Evolutionary conservation across 2,329 filamentous ascomycete genomes (phyloP).

Genomic region (Diplodia scrobiculata): DNA sequence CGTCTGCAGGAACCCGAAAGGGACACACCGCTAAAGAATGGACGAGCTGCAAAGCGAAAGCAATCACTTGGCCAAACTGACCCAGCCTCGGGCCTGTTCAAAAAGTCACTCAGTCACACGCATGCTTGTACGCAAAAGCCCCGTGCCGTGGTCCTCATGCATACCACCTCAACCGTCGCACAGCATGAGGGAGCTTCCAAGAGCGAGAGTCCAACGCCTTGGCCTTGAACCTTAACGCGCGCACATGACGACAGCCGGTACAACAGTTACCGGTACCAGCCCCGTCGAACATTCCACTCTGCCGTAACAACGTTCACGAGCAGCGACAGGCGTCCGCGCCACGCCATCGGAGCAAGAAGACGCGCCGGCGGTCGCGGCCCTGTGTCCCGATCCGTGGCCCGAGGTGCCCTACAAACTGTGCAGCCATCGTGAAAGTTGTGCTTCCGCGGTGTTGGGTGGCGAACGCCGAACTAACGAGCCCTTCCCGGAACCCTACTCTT

Average conservation of each 20-base stretch:
- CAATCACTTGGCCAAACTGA: not conserved
- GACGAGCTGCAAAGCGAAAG: not conserved
- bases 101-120: not conserved
- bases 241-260: constrained; percentile 10
- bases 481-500: too few species aligned
- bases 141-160: not conserved
- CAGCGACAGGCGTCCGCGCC: not conserved
- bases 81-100: not conserved
- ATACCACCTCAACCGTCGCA: constrained; percentile 1
- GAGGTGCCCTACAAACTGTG: not conserved
- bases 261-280: not conserved
- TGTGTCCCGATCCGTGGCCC: not conserved
- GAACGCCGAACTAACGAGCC: not conserved
- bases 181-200: not conserved
- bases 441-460: not conserved
- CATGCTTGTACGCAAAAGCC: not conserved
- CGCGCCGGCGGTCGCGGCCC: too few species aligned
- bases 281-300: not conserved
- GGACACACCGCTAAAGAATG: not conserved
- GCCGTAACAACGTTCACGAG: not conserved
- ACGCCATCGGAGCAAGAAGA: too few species aligned
- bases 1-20: constrained; percentile 1
- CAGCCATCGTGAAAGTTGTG: constrained; percentile 10
- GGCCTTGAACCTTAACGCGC: constrained; percentile 15
- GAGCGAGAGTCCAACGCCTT: constrained; percentile 13